A percentile compares a stretch with the other conserved stretches of the same genome.
Evolutionary conservation across 768 basidiomycete genomes (phyloP).

Genomic region (Russula virescens): DNA sequence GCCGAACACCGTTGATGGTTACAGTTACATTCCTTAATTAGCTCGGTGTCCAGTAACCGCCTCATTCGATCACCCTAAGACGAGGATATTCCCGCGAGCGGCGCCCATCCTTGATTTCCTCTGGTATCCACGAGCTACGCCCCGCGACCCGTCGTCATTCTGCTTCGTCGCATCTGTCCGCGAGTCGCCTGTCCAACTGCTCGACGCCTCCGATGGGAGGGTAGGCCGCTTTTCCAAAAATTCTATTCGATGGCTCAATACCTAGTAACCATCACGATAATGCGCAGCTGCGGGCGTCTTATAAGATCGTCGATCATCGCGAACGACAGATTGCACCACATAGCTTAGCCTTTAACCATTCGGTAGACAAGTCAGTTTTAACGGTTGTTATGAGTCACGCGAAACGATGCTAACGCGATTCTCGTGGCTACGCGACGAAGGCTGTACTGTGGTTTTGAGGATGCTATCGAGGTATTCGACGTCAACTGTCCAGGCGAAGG

Average conservation of each 20-base stretch:
- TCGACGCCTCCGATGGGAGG: constrained; percentile 73
- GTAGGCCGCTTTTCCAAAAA: constrained; percentile 38
- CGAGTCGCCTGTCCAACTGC: constrained; percentile 77
- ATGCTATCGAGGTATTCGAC: constrained; percentile 84
- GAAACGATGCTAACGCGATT: neutral
- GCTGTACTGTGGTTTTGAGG: constrained; percentile 82
- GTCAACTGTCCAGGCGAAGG: constrained; percentile 68
- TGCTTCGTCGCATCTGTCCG: constrained; percentile 83
- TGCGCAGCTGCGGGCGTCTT: constrained; percentile 79
- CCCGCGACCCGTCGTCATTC: constrained; percentile 52
- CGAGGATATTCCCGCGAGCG: constrained; percentile 41
- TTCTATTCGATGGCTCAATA: neutral
- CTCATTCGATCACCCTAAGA: constrained; percentile 10
- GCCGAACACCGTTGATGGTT: neutral
- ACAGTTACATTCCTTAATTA: neutral
- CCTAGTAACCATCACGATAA: neutral
- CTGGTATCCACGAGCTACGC: constrained; percentile 81
- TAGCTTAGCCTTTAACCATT: constrained; percentile 68
- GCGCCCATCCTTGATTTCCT: constrained; percentile 69
- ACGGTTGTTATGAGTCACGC: too few relatives aligned
- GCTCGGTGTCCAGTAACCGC: neutral
- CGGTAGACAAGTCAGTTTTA: constrained; percentile 53
- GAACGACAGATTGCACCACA: constrained; percentile 88
- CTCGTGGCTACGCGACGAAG: constrained; percentile 33
- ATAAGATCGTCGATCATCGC: constrained; percentile 88